These are phyloP conservation scores for Nemania sp. DNA, from an alignment of 2,329 filamentous ascomycete genomes.

Conservation along the genomic window DNA sequence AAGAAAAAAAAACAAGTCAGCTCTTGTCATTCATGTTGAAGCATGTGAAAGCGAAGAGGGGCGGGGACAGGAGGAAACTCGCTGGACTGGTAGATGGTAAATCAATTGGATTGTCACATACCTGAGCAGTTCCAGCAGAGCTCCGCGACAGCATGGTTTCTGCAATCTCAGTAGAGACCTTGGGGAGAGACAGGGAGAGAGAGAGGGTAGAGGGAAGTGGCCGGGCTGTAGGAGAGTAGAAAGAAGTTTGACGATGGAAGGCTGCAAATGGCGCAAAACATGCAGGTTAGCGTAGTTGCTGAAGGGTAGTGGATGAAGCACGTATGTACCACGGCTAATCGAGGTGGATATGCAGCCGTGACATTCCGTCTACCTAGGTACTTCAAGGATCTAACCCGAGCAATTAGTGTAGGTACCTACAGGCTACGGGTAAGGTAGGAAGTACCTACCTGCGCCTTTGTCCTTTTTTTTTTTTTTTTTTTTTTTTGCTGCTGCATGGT, in stretches of 20 bases:
- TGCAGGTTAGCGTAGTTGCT: slow-evolving; percentile 21
- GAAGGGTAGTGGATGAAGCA: no score
- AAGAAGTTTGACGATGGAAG: slow-evolving; percentile 22
- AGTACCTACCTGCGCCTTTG: neutral
- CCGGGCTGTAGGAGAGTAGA: slow-evolving; percentile 25
- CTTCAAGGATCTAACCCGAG: neutral
- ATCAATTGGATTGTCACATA: slow-evolving; percentile 42
- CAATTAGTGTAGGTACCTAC: neutral
- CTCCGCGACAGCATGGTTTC: slow-evolving; percentile 61
- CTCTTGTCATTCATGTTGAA: slow-evolving; percentile 4
- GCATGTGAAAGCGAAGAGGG: slow-evolving; percentile 30
- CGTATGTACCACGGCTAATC: slow-evolving; percentile 3
- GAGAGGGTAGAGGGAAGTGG: slow-evolving; percentile 24
- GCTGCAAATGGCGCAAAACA: slow-evolving; percentile 43
- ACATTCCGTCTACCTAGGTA: slow-evolving; percentile 35
- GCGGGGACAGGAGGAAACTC: slow-evolving; percentile 14
- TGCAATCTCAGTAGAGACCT: slow-evolving; percentile 1
- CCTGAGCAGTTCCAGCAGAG: slow-evolving; percentile 61
- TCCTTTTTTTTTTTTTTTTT: no score
- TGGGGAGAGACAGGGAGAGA: neutral
- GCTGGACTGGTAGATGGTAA: neutral
- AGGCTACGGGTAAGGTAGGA: neutral
- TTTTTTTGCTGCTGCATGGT: no score
- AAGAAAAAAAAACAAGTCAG: slow-evolving; percentile 13
- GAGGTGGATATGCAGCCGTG: slow-evolving; percentile 33